Conservation (phyloP, 192 early-diverging fungal species). For the Entomortierella beljakovae region DNA sequence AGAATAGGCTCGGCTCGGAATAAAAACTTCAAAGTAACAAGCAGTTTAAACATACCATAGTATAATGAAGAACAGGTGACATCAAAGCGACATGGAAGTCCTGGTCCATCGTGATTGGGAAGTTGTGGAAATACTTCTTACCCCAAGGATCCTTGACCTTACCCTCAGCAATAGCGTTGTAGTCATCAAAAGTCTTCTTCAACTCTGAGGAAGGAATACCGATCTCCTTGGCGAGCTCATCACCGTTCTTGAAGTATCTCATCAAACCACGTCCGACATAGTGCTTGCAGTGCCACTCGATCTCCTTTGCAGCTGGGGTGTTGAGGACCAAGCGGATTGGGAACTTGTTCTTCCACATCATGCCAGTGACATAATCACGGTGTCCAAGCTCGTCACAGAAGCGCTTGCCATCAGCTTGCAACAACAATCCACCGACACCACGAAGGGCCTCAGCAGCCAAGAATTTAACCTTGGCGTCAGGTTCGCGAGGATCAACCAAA, state of each 20-base stretch:
- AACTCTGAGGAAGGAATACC: slow-evolving; percentile 62
- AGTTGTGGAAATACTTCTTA: slow-evolving; percentile 76
- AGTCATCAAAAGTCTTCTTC: slow-evolving; percentile 66
- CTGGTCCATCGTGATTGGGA: slow-evolving; percentile 64
- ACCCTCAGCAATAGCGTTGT: slow-evolving; percentile 68
- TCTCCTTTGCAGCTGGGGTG: slow-evolving; percentile 86
- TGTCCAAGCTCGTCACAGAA: slow-evolving; percentile 95
- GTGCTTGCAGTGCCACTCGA: slow-evolving; percentile 95
- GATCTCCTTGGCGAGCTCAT: slow-evolving; percentile 85
- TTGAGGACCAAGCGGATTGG: slow-evolving; percentile 88
- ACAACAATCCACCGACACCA: slow-evolving; percentile 89
- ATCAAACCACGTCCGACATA: slow-evolving; percentile 91
- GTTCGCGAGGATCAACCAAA: slow-evolving; percentile 89
- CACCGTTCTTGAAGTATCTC: slow-evolving; percentile 82
- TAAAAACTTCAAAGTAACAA: slow-evolving; percentile 13
- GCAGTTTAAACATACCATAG: slow-evolving; percentile 69
- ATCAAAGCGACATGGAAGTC: slow-evolving; percentile 78
- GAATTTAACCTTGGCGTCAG: slow-evolving; percentile 92
- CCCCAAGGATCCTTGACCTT: slow-evolving; percentile 74
- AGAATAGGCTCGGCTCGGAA: too few species aligned
- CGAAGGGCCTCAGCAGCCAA: slow-evolving; percentile 96
- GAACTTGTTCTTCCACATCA: slow-evolving; percentile 89
- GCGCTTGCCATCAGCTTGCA: slow-evolving; percentile 84
- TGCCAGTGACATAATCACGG: slow-evolving; percentile 92
- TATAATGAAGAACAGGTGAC: slow-evolving; percentile 88